Evolutionary conservation across 177 flowering plant genomes (phyloP), one percentile per base, ranked within the genome.

Genomic region (Vitis hybrid): DNA sequence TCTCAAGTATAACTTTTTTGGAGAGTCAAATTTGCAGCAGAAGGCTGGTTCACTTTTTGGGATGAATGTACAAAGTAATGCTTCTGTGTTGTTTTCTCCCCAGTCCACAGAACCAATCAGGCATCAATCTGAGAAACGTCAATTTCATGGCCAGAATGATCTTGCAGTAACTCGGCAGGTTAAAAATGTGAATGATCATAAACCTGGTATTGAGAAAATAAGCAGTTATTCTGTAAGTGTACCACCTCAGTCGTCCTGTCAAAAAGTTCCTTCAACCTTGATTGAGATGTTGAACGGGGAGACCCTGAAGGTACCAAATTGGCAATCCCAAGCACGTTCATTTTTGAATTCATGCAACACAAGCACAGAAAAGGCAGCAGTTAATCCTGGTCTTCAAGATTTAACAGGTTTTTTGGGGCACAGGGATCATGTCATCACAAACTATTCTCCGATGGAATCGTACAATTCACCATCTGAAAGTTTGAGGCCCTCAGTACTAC

Each of bases 61-160:
- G 49, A 18, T 62, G 6, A 70, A 79, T 64, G 68, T 53, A 53
- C 71, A 61, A 53, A 71, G 63, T 55, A 74, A 68, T 46, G 13
- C 58, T 61, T 41, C 58, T 2, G 58, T 58, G 64, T 61, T 58
- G 58, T 58, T 68, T 61, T 58, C 61, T 66, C 14, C 64, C 10
- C 67, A 55, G 9, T 51, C 63, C 49, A n/a, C 48, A 46, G 79
- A 75, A 3, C 41, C 63, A 3, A 7, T 27, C 10, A 51, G 11
- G 10, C 63, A 60, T 64, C 77, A 73, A 60, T 32, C 50, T 54
- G 67, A 53, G 10, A 63, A 55, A 55, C 32, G 61, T 66, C 79
- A 58, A 18, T 61, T 51, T 69, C 71, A 68, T 14, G 49, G 60
- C n/a, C 70, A 24, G 53, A 61, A 59, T 56, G 58, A 61, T 49